Percentiles rank a stretch among this genome's conserved stretches.
Conservation (phyloP, 2,329 filamentous ascomycete genomes). For the Seiridium cupressi region DNA sequence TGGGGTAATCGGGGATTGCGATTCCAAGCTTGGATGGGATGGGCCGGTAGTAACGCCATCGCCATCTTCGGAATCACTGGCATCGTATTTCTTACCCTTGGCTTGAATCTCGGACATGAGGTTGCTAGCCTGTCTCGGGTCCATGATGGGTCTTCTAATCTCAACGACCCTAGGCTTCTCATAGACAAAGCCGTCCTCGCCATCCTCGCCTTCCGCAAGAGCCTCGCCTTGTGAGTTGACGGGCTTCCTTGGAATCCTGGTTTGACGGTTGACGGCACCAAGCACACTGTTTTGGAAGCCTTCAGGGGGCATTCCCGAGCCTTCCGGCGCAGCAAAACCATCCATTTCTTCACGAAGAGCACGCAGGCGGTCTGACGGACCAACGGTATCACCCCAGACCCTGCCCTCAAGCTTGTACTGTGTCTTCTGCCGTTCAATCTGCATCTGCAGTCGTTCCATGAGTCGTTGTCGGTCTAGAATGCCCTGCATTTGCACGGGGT, state of each 20-base stretch:
- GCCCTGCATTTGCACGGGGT: slow-evolving; percentile 79
- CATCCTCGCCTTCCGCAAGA: slow-evolving; percentile 34
- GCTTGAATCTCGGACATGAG: slow-evolving; percentile 69
- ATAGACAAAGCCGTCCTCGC: slow-evolving; percentile 63
- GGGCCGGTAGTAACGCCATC: slow-evolving; percentile 72
- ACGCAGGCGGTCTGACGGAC: slow-evolving; percentile 87
- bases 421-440: slow-evolving; percentile 94
- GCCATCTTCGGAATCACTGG: slow-evolving; percentile 68
- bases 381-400: slow-evolving; percentile 78
- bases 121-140: slow-evolving; percentile 64
- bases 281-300: slow-evolving; percentile 73
- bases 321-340: slow-evolving; percentile 48
- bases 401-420: slow-evolving; percentile 96
- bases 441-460: slow-evolving; percentile 91
- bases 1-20: slow-evolving; percentile 66
- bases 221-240: slow-evolving; percentile 34
- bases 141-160: slow-evolving; percentile 67
- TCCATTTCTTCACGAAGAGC: slow-evolving; percentile 97
- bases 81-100: slow-evolving; percentile 72
- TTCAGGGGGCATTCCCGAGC: slow-evolving; percentile 49
- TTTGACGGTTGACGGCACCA: slow-evolving; percentile 65
- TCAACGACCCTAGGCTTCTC: slow-evolving; percentile 80
- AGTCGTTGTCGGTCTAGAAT: slow-evolving; percentile 90
- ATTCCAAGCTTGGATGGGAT: slow-evolving; percentile 73
- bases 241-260: slow-evolving; percentile 55